Conservation (phyloP, 177 flowering plant genomes). For the Viscum album region DNA sequence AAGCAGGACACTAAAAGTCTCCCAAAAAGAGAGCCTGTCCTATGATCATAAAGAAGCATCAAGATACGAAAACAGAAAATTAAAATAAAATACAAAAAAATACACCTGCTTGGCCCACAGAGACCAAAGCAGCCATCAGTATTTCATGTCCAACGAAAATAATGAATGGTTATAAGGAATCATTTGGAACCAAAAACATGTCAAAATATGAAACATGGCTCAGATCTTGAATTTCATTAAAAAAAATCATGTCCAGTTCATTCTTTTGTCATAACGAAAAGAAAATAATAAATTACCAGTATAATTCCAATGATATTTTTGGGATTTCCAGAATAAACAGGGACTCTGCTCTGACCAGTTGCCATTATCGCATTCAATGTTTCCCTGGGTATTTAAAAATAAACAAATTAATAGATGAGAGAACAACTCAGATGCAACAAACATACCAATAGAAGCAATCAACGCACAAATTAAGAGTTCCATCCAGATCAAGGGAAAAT, state of each 20-base stretch:
- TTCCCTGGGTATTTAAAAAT: conserved; percentile 29
- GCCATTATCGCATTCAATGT: conserved; percentile 63
- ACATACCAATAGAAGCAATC: conserved; percentile 14
- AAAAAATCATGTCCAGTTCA: no score
- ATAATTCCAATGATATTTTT: conserved; percentile 74
- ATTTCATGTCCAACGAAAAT: background rate
- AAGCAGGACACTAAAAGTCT: no score
- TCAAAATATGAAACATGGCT: background rate
- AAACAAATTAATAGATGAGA: background rate
- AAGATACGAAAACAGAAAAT: no score
- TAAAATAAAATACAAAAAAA: no score
- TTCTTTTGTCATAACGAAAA: background rate
- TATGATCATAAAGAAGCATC: no score
- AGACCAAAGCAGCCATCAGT: background rate
- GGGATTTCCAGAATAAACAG: conserved; percentile 71
- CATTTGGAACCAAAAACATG: background rate
- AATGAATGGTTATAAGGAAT: no score
- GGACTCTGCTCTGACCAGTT: conserved; percentile 86
- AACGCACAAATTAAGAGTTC: conserved; percentile 42
- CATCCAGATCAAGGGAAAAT: conserved; percentile 72
- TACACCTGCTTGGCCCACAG: conserved; percentile 24
- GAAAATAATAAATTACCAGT: conserved; percentile 38
- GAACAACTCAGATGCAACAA: background rate
- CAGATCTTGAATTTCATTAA: background rate
- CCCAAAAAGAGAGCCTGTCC: no score